Evolutionary conservation across 78 protist genomes (phyloP).

Genomic region (Protostelium mycophagum): DNA sequence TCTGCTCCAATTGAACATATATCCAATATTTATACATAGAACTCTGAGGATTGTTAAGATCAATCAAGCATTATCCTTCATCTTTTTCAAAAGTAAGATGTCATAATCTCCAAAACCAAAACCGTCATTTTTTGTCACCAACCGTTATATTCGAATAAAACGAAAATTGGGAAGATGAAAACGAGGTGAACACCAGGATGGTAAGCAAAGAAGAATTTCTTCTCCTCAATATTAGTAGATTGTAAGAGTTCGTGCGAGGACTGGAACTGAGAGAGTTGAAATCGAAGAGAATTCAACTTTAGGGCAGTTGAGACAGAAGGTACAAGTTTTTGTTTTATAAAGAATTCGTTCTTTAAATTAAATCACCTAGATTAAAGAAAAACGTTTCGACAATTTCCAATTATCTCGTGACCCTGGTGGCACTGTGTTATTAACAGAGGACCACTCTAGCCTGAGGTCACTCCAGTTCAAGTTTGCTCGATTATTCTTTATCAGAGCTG

Average conservation of each 20-base stretch:
- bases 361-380: not conserved
- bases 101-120: too few species aligned
- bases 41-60: too few species aligned
- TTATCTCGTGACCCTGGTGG: not conserved
- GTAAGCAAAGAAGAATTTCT: too few species aligned
- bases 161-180: too few species aligned
- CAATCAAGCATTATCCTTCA: too few species aligned
- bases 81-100: too few species aligned
- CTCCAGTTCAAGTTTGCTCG: not conserved
- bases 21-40: too few species aligned
- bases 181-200: too few species aligned
- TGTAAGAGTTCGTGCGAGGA: not conserved
- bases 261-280: not conserved
- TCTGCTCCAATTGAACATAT: too few species aligned
- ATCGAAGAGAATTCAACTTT: not conserved
- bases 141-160: too few species aligned
- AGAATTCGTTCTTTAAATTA: not conserved
- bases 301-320: not conserved
- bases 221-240: too few species aligned
- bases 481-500: not conserved
- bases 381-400: not conserved
- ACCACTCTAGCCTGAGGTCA: not conserved
- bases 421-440: not conserved
- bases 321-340: not conserved
- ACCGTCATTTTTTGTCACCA: too few species aligned